These are phyloP conservation scores for Aspergillus pseudotamarii DNA, from an alignment of 2,329 filamentous ascomycete genomes.

Conservation along the genomic window DNA sequence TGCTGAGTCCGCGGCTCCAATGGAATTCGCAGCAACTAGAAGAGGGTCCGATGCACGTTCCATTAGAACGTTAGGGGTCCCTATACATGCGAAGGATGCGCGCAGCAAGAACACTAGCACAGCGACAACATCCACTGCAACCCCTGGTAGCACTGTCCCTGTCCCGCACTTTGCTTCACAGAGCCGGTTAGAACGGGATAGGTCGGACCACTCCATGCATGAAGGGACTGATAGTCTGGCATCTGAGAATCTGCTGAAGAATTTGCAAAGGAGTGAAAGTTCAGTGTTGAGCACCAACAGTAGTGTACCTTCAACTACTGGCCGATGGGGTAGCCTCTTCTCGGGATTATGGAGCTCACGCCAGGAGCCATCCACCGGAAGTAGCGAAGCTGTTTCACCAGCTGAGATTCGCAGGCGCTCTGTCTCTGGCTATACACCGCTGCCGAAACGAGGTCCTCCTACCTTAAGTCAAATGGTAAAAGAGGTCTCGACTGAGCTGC, in stretches of 20 bases:
- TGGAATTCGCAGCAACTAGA: conserved; percentile 31
- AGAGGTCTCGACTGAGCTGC: conserved; percentile 28
- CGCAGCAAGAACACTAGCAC: conserved; percentile 50
- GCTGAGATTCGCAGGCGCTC: conserved; percentile 32
- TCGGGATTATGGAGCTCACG: conserved; percentile 58
- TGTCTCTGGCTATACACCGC: conserved; percentile 29
- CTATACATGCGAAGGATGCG: conserved; percentile 50
- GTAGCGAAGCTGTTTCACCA: conserved; percentile 25
- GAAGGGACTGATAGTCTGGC: conserved; percentile 49
- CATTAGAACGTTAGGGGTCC: conserved; percentile 45
- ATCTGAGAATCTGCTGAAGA: conserved; percentile 58
- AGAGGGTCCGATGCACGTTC: conserved; percentile 49
- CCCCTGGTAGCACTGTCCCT: conserved; percentile 53
- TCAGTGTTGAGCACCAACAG: conserved; percentile 49
- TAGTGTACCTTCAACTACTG: conserved; percentile 49
- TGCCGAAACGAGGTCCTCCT: conserved; percentile 28
- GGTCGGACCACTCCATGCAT: conserved; percentile 24
- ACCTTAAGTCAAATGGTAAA: conserved; percentile 39
- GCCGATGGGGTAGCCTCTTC: conserved; percentile 60
- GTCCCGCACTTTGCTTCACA: conserved; percentile 57
- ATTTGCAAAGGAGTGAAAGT: conserved; percentile 56
- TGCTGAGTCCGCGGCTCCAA: conserved; percentile 27
- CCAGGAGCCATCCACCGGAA: conserved; percentile 51
- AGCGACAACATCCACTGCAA: conserved; percentile 56
- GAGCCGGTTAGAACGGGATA: conserved; percentile 31